Evolutionary conservation across 495 filamentous ascomycete genomes (phyloP).

Genomic region (Lasiosphaeriaceae sp.): DNA sequence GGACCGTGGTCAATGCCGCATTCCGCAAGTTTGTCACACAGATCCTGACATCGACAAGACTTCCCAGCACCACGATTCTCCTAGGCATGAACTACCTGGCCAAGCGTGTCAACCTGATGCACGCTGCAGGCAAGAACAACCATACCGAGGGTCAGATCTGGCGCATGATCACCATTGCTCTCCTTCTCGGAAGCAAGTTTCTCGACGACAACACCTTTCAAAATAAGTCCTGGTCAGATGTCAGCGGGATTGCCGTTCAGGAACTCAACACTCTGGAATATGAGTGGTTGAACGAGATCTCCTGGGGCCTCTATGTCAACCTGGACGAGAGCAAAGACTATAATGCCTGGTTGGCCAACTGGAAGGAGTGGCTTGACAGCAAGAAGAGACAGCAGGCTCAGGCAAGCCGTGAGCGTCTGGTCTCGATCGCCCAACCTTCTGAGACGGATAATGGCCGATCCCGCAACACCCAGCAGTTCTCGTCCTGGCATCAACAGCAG

Average conservation of each 20-base stretch:
- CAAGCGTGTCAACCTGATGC: constrained; percentile 73
- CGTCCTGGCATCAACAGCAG: constrained; percentile 51
- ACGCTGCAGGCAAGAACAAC: constrained; percentile 50
- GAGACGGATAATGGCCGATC: constrained; percentile 55
- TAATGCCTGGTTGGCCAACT: constrained; percentile 74
- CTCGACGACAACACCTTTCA: constrained; percentile 99
- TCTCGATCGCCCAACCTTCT: constrained; percentile 61
- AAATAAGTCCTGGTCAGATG: constrained; percentile 98
- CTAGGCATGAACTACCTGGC: constrained; percentile 89
- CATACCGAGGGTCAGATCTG: constrained; percentile 73
- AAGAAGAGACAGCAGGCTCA: constrained; percentile 53
- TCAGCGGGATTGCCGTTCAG: constrained; percentile 82
- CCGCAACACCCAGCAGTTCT: constrained; percentile 35
- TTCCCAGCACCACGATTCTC: constrained; percentile 93
- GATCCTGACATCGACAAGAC: constrained; percentile 88
- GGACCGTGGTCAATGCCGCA: constrained; percentile 60
- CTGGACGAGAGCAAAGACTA: constrained; percentile 80
- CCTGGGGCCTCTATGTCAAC: constrained; percentile 85
- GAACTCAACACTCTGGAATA: constrained; percentile 89
- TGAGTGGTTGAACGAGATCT: constrained; percentile 84
- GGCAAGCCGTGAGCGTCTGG: constrained; percentile 43
- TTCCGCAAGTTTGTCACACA: constrained; percentile 95
- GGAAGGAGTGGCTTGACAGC: constrained; percentile 72
- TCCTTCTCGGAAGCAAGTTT: constrained; percentile 96
- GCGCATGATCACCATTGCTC: constrained; percentile 82